Evolutionary conservation across 257 asterid genomes (phyloP).

Genomic region (Rehmannia glutinosa): DNA sequence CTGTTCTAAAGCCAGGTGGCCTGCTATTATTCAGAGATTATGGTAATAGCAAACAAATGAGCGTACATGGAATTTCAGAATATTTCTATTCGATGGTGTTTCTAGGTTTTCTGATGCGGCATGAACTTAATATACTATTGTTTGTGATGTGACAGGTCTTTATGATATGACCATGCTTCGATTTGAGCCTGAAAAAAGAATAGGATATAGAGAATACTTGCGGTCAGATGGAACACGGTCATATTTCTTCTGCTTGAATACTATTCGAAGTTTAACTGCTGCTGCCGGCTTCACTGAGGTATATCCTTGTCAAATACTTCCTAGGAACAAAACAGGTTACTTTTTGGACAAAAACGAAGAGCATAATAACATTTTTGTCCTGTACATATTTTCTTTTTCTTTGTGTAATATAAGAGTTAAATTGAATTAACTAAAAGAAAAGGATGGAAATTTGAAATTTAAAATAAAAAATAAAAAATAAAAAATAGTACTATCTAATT

Average conservation of each 20-base stretch:
- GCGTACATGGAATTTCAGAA: conserved; percentile 6
- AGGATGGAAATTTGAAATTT: too few relatives aligned
- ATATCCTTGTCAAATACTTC: background rate
- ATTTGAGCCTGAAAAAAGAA: conserved; percentile 63
- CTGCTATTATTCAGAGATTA: conserved; percentile 82
- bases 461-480: too few relatives aligned
- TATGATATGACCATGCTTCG: conserved; percentile 99
- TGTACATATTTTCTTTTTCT: too few relatives aligned
- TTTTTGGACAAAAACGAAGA: too few relatives aligned
- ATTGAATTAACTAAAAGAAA: too few relatives aligned
- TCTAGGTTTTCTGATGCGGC: background rate
- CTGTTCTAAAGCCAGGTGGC: conserved; percentile 86
- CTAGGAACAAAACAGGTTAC: background rate
- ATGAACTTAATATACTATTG: background rate
- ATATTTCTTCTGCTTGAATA: conserved; percentile 78
- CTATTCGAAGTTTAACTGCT: conserved; percentile 46
- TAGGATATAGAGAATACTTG: conserved; percentile 74
- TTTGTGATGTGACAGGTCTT: conserved; percentile 52
- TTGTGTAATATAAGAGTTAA: too few relatives aligned
- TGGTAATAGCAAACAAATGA: conserved; percentile 43
- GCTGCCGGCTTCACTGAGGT: conserved; percentile 83
- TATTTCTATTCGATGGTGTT: background rate
- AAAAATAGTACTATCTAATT: too few relatives aligned
- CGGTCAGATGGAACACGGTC: conserved; percentile 93
- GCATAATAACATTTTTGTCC: too few relatives aligned